Percentiles rank a stretch among this genome's conserved stretches.
phyloP scores from a whole-genome alignment of 176 grass and related monocot species.

The maize (Zea mays) region DNA sequence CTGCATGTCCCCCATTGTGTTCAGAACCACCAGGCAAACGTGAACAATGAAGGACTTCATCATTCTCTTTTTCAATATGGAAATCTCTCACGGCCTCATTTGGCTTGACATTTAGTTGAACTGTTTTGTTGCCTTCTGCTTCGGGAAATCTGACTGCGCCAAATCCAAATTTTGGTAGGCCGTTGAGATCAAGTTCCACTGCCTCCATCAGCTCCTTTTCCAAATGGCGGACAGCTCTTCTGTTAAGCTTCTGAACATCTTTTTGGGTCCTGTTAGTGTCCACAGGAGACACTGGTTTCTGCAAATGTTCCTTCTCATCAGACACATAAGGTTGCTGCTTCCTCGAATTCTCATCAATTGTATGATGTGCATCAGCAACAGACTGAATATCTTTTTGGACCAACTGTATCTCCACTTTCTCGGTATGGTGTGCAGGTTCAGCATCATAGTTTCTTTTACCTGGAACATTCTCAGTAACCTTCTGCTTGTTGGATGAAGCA shows the following conservation, averaged over 20 bases:
- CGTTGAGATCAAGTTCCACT: constrained; percentile 55
- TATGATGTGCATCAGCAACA: constrained; percentile 21
- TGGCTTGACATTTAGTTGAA: constrained; percentile 32
- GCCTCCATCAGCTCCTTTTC: constrained; percentile 44
- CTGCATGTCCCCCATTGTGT: constrained; percentile 9
- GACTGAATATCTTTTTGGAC: constrained; percentile 53
- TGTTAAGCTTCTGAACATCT: constrained; percentile 42
- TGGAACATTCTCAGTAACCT: neutral
- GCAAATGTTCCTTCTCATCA: constrained; percentile 38
- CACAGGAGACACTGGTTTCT: constrained; percentile 31
- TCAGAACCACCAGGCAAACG: constrained; percentile 33
- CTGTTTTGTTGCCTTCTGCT: constrained; percentile 33
- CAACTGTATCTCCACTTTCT: constrained; percentile 34
- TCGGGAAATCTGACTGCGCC: constrained; percentile 40
- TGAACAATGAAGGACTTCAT: constrained; percentile 14
- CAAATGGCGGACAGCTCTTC: constrained; percentile 14
- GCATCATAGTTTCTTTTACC: constrained; percentile 37
- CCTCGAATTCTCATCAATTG: constrained; percentile 32
- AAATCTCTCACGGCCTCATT: constrained; percentile 28
- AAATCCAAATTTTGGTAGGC: constrained; percentile 50
- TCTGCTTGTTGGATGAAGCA: constrained; percentile 35
- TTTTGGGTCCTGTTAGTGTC: constrained; percentile 38
- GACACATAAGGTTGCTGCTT: constrained; percentile 29
- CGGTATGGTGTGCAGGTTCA: neutral
- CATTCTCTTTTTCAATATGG: constrained; percentile 52